A percentile compares a stretch with the other conserved stretches of the same genome.
These are phyloP conservation scores for Flaveria linearis DNA, from an alignment of 129 eudicot genomes.

Conservation along the genomic window DNA sequence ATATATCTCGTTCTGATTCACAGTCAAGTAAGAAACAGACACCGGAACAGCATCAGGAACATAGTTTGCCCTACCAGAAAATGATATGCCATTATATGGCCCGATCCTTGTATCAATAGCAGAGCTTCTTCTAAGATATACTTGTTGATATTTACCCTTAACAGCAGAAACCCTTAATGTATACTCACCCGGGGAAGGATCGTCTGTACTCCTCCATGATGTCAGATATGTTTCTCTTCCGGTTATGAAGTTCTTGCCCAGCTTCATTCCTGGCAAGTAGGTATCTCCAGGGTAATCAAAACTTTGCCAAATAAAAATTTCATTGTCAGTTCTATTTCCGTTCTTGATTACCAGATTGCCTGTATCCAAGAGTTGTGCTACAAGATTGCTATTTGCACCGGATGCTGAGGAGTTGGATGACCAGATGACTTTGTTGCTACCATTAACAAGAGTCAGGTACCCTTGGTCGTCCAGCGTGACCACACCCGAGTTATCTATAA, in stretches of 20 bases:
- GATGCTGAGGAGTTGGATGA: slow-evolving; percentile 34
- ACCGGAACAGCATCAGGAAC: not conserved
- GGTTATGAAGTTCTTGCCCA: slow-evolving; percentile 21
- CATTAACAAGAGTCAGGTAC: slow-evolving; percentile 12
- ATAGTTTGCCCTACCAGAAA: slow-evolving; percentile 17
- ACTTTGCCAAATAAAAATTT: slow-evolving; percentile 14
- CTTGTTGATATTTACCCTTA: slow-evolving; percentile 23
- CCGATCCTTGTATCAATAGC: slow-evolving; percentile 18
- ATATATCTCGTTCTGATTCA: slow-evolving; percentile 20
- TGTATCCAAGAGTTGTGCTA: slow-evolving; percentile 33
- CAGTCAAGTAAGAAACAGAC: not conserved
- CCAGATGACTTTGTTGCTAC: slow-evolving; percentile 23
- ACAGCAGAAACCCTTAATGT: not conserved
- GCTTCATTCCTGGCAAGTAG: slow-evolving; percentile 12
- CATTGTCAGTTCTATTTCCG: not conserved
- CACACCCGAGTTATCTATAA: slow-evolving; percentile 3
- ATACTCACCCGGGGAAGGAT: slow-evolving; percentile 28
- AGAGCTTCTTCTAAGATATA: slow-evolving; percentile 2
- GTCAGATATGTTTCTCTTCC: slow-evolving; percentile 29
- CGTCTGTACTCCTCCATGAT: slow-evolving; percentile 28
- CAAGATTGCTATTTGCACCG: not conserved
- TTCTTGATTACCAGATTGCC: slow-evolving; percentile 36
- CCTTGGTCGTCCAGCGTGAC: slow-evolving; percentile 30
- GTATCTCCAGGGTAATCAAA: slow-evolving; percentile 33
- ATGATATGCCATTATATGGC: slow-evolving; percentile 23